Evolutionary conservation across 2,329 filamentous ascomycete species (phyloP).

Genomic region (Camillea tinctor): DNA sequence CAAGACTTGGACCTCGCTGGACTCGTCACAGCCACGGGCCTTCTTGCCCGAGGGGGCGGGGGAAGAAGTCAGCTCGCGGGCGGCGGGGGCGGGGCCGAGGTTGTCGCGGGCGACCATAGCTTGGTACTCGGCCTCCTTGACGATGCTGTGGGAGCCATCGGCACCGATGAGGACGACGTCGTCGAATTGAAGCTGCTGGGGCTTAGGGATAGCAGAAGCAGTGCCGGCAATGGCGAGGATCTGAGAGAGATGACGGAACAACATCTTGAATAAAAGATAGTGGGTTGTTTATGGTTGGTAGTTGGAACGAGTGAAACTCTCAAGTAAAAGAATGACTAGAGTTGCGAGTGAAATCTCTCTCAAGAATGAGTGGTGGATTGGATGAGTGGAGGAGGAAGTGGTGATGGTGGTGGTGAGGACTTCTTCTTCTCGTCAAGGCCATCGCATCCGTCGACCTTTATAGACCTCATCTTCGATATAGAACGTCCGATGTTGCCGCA

Average conservation of each 20-base stretch:
- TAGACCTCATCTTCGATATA: background rate
- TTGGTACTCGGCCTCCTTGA: background rate
- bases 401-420: background rate
- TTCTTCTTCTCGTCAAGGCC: background rate
- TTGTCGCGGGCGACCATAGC: slow-evolving; percentile 23
- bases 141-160: background rate
- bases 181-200: background rate
- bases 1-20: slow-evolving; percentile 25
- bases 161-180: background rate
- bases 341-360: background rate
- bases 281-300: background rate
- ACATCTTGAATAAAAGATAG: background rate
- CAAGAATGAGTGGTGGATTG: background rate
- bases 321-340: background rate
- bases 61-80: slow-evolving; percentile 1
- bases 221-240: background rate
- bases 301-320: background rate
- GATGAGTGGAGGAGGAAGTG: background rate
- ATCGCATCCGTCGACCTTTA: background rate
- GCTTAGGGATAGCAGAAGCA: background rate
- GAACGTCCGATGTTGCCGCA: background rate
- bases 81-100: slow-evolving; percentile 19
- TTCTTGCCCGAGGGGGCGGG: slow-evolving; percentile 12
- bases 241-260: background rate
- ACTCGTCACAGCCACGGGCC: slow-evolving; percentile 14